Evolutionary conservation across 331 rosid genomes (phyloP).

Genomic region (Erythrophleum ivorense): DNA sequence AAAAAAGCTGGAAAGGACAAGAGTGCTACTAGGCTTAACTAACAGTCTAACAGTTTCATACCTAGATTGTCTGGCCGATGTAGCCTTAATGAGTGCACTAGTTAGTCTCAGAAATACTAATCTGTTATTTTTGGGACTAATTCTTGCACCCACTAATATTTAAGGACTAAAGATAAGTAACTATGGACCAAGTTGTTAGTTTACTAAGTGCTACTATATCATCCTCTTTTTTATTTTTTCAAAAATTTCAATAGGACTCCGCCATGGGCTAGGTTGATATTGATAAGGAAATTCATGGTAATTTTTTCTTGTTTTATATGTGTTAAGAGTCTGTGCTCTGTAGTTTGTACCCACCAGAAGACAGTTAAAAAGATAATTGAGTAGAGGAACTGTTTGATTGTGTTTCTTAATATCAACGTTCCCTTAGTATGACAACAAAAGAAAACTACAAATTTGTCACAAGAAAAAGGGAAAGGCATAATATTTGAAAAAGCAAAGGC

Average conservation of each 20-base stretch:
- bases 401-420: neutral
- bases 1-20: conserved; percentile 3
- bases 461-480: neutral
- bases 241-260: too few species aligned
- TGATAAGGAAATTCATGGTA: neutral
- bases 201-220: neutral
- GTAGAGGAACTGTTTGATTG: conserved; percentile 19
- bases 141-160: neutral
- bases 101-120: neutral
- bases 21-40: neutral
- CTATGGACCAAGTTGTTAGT: neutral
- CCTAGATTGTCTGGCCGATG: neutral
- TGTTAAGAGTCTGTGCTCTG: conserved; percentile 15
- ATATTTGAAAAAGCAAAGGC: conserved; percentile 1
- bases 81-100: neutral
- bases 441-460: neutral
- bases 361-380: neutral
- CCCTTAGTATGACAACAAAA: conserved; percentile 1
- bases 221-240: neutral
- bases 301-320: conserved; percentile 17
- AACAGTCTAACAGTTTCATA: neutral
- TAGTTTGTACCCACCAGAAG: conserved; percentile 2
- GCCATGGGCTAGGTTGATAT: neutral
- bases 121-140: neutral
- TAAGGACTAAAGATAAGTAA: neutral